Conservation (phyloP, 345 rosid genomes). For the Bruguiera sexangula region DNA sequence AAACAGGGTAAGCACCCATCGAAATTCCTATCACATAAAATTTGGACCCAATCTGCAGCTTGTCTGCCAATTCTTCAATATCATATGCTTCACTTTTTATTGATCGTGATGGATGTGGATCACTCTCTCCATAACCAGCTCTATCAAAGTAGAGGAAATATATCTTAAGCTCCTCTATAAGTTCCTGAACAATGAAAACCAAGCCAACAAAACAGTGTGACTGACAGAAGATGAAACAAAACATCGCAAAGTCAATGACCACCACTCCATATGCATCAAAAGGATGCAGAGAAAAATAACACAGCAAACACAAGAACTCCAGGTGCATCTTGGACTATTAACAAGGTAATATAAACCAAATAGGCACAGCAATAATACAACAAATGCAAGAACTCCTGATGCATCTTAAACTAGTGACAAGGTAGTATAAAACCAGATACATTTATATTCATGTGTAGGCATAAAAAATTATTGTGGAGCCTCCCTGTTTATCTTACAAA, state of each 20-base stretch:
- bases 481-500: too few species aligned
- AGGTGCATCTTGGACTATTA: not conserved
- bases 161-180: slow-evolving; percentile 56
- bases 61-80: slow-evolving; percentile 79
- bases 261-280: too few species aligned
- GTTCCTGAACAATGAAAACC: slow-evolving; percentile 44
- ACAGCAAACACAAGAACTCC: too few species aligned
- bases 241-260: not conserved
- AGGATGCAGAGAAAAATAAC: too few species aligned
- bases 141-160: slow-evolving; percentile 68
- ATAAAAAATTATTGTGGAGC: too few species aligned
- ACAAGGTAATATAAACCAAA: not conserved
- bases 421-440: not conserved
- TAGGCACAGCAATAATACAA: too few species aligned
- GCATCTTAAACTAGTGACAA: not conserved
- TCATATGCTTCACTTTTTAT: slow-evolving; percentile 80
- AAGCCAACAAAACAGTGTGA: not conserved
- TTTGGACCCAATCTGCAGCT: slow-evolving; percentile 62
- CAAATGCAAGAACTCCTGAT: not conserved
- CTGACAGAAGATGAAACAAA: not conserved
- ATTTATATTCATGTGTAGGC: too few species aligned
- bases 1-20: slow-evolving; percentile 69
- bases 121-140: slow-evolving; percentile 96
- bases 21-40: slow-evolving; percentile 78
- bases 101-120: slow-evolving; percentile 68